Evolutionary conservation across 352 stramenopile genomes (phyloP), one percentile per base, ranked within the genome.

Genomic region (Pythium rhizo-oryzae): DNA sequence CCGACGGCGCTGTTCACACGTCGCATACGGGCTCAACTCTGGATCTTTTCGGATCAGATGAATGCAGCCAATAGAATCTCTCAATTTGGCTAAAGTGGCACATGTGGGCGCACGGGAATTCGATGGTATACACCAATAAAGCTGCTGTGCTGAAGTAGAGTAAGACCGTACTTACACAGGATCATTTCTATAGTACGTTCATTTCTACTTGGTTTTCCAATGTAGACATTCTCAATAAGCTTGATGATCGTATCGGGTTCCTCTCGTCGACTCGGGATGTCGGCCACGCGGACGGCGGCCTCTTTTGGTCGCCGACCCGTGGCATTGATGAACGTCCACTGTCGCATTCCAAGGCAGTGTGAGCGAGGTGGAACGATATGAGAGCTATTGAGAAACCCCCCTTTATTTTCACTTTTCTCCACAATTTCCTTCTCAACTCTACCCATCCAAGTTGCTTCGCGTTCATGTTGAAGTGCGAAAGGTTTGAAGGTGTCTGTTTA

Each of bases 191-290:
- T 53, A 53, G 47, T 53, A 53, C 15, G 47, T 30, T 53, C 47
- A 53, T 33, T 53, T 53, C 47, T 53, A 53, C 47, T 53, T 53
- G 47, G 47, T 53, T 53, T 53, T 53, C 47, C 47, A 53, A 53
- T 53, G 47, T 53, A 53, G 47, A 53, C 47, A 53, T 53, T 53
- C 47, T 53, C 47, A 53, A 53, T 53, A 53, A 19, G 47, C 15
- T 18, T 18, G 47, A 53, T 53, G 47, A 53, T 53, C 47, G 47
- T 53, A 53, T 53, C 47, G 6, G 47, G 47, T 53, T 53, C 47
- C 47, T 53, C 47, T 53, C 47, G 47, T 53, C 15, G 47, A 53
- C 15, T 53, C 47, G 47, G 11, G 47, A 53, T 47, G 41, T 47
- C 41, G 18, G 41, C 41, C 41, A n/a, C 8, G 41, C 11, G 41